Evolutionary conservation across 129 eudicot species (phyloP), one percentile per base, ranked within the genome.

Genomic region (Deinandra increscens): DNA sequence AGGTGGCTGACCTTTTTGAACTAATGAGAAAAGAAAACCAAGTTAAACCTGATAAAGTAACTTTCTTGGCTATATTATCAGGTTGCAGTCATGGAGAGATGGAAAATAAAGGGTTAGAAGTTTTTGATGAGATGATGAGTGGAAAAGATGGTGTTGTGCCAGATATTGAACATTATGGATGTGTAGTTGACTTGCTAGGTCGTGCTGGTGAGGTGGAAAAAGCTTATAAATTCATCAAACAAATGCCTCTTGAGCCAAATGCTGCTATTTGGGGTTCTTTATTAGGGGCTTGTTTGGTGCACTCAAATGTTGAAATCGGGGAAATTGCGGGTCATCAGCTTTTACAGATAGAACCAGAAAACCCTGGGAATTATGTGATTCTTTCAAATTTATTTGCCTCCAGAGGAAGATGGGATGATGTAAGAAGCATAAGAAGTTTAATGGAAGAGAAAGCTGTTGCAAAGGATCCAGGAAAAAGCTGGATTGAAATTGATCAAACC

Each of bases 11-110:
- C 41, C 83, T 93, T 13, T 93, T 79, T 66, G 60, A 85, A 29
- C 65, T 74, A 66, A 83, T 93, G 98, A 89, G 76, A 63, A 74
- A 81, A 68, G 95, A 86, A 60, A 77, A 70, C 37, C 75, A 65
- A 44, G 79, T 86, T 19, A 83, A 60, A 45, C 96, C 98, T 14
- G 88, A 89, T 67, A 78, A 81, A 14, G 81, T 86, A 17, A 89
- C 97, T 39, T 74, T 86, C 69, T 75, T 93, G 80, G 91, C 90
- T 43, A 91, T 93, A 20, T 76, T 93, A 78, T 86, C 98, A 22
- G 92, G 90, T 31, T 93, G 98, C 83, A 89, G 98, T 76, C 98
- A 93, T 72, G 92, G 90, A 59, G 85, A 85, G 48, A 86, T 89
- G 92, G 90, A 78, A 73, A 71, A 83, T 15, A 81, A 18, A 71